Evolutionary conservation across 2,329 filamentous ascomycete genomes (phyloP).

Genomic region (Cordyceps cateniannulata): DNA sequence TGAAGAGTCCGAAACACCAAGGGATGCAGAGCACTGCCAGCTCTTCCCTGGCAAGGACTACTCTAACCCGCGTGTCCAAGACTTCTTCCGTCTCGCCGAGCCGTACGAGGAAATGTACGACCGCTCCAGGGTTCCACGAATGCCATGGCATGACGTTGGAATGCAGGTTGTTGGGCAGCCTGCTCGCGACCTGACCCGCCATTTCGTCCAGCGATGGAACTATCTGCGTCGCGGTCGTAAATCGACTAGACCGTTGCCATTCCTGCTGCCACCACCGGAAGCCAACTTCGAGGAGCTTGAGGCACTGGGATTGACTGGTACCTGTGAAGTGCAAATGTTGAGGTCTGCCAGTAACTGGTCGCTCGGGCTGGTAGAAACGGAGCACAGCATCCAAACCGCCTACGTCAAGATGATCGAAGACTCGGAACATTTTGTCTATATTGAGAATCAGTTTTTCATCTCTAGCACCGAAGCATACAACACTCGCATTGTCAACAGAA

Average conservation of each 20-base stretch:
- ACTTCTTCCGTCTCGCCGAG: conserved; percentile 88
- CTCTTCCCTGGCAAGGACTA: conserved; percentile 98
- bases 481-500: conserved; percentile 82
- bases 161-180: conserved; percentile 98
- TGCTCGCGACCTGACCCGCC: conserved; percentile 84
- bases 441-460: conserved; percentile 98
- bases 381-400: conserved; percentile 92
- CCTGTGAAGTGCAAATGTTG: conserved; percentile 93
- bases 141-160: conserved; percentile 97
- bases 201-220: conserved; percentile 98
- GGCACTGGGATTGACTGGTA: conserved; percentile 80
- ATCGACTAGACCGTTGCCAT: conserved; percentile 86
- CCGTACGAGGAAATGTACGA: conserved; percentile 99
- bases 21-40: conserved; percentile 90
- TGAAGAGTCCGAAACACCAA: conserved; percentile 65
- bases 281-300: conserved; percentile 82
- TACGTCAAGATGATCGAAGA: conserved; percentile 93
- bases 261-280: conserved; percentile 87
- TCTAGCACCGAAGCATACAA: conserved; percentile 85
- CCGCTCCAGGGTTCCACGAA: conserved; percentile 76
- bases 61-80: conserved; percentile 89
- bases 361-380: conserved; percentile 76
- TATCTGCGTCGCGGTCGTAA: conserved; percentile 90
- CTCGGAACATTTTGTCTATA: conserved; percentile 96
- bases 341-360: conserved; percentile 91